Evolutionary conservation across 202 grass and related monocot genomes (phyloP), one percentile per base, ranked within the genome.

Genomic region (Sporobolus alterniflorus): DNA sequence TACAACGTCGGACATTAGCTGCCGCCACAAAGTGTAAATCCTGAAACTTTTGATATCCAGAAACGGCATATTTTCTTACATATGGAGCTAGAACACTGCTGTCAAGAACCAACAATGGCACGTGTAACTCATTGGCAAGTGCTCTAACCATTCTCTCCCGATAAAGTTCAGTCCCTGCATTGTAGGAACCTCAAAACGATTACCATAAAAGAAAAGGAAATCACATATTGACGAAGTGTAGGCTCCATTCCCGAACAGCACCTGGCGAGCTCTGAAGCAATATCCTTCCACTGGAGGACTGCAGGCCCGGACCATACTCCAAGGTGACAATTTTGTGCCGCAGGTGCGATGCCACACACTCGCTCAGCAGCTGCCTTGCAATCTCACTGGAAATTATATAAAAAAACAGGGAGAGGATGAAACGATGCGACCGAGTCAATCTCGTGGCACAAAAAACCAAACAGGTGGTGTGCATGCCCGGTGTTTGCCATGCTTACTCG

Each of bases 161-260:
- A 77, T 92, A 96, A 64, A 99, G 93, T 78, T 99, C 96, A 77
- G 96, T 99, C 92, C 96, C 96, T 99, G 74, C 67, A 91, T 54
- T 73, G 70, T 72, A 76, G 2, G 83, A 82, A 68, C 80, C 36
- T 73, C 79, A 89, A 66, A 88, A 77, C 50, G 36, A 68, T 80
- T 80, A 42, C 48, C 16, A 81, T 32, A 9, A 52, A 72, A n/a
- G n/a, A n/a, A n/a, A n/a, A n/a, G n/a, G n/a, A n/a, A n/a, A n/a
- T n/a, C n/a, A n/a, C n/a, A n/a, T n/a, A n/a, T n/a, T n/a, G n/a
- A n/a, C n/a, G n/a, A n/a, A n/a, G n/a, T n/a, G n/a, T n/a, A n/a
- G n/a, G n/a, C n/a, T n/a, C n/a, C 32, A 63, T 69, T 59, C n/a
- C n/a, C n/a, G n/a, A 60, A 47, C 42, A 84, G 44, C 71, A 98